Base-by-base conservation (phyloP, 1,284 basidiomycete species). In the Fomitiporia mediterranea region DNA sequence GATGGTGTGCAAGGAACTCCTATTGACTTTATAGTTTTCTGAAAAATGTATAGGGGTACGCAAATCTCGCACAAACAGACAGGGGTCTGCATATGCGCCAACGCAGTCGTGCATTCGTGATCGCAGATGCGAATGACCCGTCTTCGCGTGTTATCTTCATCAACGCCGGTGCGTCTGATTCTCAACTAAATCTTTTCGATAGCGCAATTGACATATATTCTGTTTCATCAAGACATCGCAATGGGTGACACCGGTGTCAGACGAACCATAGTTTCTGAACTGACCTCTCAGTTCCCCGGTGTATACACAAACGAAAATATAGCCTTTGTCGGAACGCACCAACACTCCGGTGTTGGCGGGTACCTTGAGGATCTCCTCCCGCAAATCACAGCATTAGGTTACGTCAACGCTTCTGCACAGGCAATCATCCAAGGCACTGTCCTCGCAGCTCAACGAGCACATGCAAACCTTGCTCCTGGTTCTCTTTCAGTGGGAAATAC, bases 211-310 rank as follows among this genome's bases (percentile, higher is more conserved):
- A 5, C 35, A 37, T 37, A 11, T 32, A 47, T 15, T 19, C 4
- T n/a, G n/a, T n/a, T n/a, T n/a, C n/a, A n/a, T 40, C 11, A 64
- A 81, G 86, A 90, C 67, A 87, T 89, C 47, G 83, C 80, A 35
- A 87, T 89, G 84, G 90, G 90, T 17, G 90, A 92, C 67, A 83
- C 82, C 0, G 90, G 87, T 25, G 73, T 91, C 38, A 83, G 89
- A 23, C 81, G 86, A 30, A 80, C 81, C 13, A 81, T 93, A 59
- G 79, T 92, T 27, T 67, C 76, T 5, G 70, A 77, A 27, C 75
- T 91, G 4, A 73, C 80, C 7, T 63, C 74, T 2, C 67, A 74
- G 44, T 87, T 78, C 64, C 82, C 84, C 1, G 82, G 80, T 2
- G 54, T 89, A 4, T 92, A 91, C 68, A 81, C 75, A 21, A 74